phyloP scores from a whole-genome alignment of 495 filamentous ascomycete species.

The Achaetomiella virescens region DNA sequence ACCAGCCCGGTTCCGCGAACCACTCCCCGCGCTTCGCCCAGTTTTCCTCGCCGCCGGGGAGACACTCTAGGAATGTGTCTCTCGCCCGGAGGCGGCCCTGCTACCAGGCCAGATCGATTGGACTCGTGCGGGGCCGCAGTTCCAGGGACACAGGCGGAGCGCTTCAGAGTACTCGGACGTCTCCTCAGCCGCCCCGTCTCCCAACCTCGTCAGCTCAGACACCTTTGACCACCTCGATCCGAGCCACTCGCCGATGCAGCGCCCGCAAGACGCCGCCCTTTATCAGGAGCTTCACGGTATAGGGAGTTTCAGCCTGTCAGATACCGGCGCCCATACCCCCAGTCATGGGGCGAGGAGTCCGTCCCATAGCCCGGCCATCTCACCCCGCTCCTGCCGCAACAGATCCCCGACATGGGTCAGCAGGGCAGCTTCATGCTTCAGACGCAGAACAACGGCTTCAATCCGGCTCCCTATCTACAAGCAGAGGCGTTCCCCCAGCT shows the following conservation, averaged over 20 bases:
- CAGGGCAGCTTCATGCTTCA: conserved; percentile 47
- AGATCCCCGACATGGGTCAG: conserved; percentile 47
- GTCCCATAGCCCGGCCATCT: conserved; percentile 77
- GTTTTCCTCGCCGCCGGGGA: conserved; percentile 46
- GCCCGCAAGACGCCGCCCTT: conserved; percentile 62
- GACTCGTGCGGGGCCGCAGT: conserved; percentile 59
- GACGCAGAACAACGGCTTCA: conserved; percentile 43
- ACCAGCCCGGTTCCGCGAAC: conserved; percentile 50
- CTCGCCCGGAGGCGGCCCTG: conserved; percentile 70
- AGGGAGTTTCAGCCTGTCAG: conserved; percentile 75
- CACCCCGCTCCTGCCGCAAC: conserved; percentile 77
- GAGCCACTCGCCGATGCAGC: conserved; percentile 72
- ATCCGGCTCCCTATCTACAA: conserved; percentile 51
- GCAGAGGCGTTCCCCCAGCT: conserved; percentile 53
- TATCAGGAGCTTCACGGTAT: conserved; percentile 76
- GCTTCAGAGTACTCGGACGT: conserved; percentile 88
- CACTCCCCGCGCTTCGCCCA: conserved; percentile 54
- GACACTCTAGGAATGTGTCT: conserved; percentile 72
- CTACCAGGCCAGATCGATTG: conserved; percentile 63
- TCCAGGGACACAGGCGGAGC: conserved; percentile 70
- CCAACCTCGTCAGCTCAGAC: conserved; percentile 71
- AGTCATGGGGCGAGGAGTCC: conserved; percentile 62
- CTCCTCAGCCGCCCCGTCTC: conserved; percentile 75
- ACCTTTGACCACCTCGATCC: conserved; percentile 68
- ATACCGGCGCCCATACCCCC: conserved; percentile 52